These are phyloP conservation scores for Globisporangium barbulae DNA, from an alignment of 352 stramenopile genomes.

Conservation along the genomic window DNA sequence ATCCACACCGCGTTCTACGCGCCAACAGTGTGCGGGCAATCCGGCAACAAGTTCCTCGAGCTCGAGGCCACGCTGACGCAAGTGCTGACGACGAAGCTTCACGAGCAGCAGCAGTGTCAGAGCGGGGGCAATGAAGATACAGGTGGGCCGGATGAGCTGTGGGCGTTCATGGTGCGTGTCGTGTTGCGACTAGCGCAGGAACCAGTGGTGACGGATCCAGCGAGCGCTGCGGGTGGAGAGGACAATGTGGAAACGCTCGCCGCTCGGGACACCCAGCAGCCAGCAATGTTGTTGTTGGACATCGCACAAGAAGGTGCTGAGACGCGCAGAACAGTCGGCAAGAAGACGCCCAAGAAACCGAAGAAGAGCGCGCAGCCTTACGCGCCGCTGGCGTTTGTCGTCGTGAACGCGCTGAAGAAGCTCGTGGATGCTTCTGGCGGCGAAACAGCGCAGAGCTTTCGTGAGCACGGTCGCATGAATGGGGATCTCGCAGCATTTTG, in stretches of 20 bases:
- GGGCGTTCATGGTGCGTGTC: slow-evolving; percentile 36
- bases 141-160: slow-evolving; percentile 18
- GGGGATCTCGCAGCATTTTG: slow-evolving; percentile 33
- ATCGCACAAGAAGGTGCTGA: neutral
- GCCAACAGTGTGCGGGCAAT: slow-evolving; percentile 13
- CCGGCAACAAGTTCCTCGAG: slow-evolving; percentile 47
- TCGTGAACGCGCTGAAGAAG: slow-evolving; percentile 48
- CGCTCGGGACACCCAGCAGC: neutral
- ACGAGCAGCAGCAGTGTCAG: slow-evolving; percentile 9
- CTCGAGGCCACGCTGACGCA: slow-evolving; percentile 34
- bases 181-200: slow-evolving; percentile 33
- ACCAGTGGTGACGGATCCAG: neutral
- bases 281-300: neutral
- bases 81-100: slow-evolving; percentile 16
- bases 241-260: neutral
- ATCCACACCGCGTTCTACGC: slow-evolving; percentile 35
- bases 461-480: slow-evolving; percentile 25
- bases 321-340: neutral
- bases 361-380: slow-evolving; percentile 44
- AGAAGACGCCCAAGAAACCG: slow-evolving; percentile 18
- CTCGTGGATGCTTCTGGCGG: slow-evolving; percentile 12
- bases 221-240: neutral
- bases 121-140: neutral
- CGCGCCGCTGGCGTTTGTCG: slow-evolving; percentile 48
- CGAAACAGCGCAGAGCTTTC: slow-evolving; percentile 9